Base-by-base conservation (phyloP, 202 grass and related monocot genomes). In the Musa balbisiana region DNA sequence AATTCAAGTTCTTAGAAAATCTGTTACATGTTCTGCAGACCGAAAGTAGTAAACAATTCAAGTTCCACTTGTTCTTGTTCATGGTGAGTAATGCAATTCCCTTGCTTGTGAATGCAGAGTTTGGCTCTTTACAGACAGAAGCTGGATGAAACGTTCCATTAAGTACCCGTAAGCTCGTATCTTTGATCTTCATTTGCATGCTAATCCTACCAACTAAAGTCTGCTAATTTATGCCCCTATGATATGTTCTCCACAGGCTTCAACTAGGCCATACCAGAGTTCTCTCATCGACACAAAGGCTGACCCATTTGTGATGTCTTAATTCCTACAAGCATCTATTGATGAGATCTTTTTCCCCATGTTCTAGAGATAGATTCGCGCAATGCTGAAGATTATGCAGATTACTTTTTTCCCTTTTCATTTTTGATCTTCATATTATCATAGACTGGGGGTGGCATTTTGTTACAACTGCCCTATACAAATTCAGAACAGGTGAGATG, bases 71-170 rank as follows among this genome's bases (percentile, higher is more conserved):
- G 33, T 33, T 27, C 27, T 27, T 27, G 27, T 27, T 27, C 27
- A 27, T 43, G 33, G 33, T 8, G 33, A 43, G 33, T 43, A 43
- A 43, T 43, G 33, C 33, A 43, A 43, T 55, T 69, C 8, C 49
- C 9, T 55, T 49, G 17, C 8, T 1, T n/a, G 66, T 79, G 24
- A 23, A 11, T 70, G 64, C 76, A 79, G 76, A 70, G 65, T 1
- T 59, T 79, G 65, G 76, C 76, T 69, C 64, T 69, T 43, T 79
- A 79, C 64, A 68, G 76, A 56, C 52, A 79, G 52, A 79, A 79
- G 64, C 76, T 79, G 49, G 76, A 79, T 49, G 76, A 79, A 53
- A 79, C 59, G 64, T 10, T 67, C 16, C 8, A 78, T 21, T 78
- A 69, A 69, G 5, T 49, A 8, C 17, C 3, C 11, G 23, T 49